phyloP scores from a whole-genome alignment of 768 basidiomycete species.

The Mycena sanguinolenta region DNA sequence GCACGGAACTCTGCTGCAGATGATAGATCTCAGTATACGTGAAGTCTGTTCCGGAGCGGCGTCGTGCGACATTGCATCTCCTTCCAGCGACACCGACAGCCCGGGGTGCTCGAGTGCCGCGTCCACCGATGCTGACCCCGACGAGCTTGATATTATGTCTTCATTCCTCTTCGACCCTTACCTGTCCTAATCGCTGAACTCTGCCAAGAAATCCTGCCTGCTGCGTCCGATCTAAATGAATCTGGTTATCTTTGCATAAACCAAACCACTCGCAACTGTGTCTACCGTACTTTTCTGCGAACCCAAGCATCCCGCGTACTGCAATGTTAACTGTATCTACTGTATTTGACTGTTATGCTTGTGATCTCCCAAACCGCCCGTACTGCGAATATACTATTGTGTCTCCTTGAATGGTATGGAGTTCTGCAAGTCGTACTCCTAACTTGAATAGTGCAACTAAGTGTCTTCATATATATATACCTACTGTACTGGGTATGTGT shows the following conservation, averaged over 20 bases:
- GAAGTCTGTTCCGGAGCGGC: not conserved
- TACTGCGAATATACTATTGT: no score
- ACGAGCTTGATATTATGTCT: not conserved
- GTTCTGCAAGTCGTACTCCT: not conserved
- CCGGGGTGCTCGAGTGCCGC: not conserved
- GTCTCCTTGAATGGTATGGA: no score
- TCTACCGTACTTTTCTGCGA: no score
- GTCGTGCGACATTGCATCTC: not conserved
- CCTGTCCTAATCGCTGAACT: not conserved
- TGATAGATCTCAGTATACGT: not conserved
- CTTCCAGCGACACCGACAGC: constrained; percentile 18
- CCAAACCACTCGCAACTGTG: no score
- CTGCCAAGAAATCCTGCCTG: not conserved
- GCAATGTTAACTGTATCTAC: no score
- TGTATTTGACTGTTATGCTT: not conserved
- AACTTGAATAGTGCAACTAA: not conserved
- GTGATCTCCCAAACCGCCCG: no score
- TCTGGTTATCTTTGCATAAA: no score
- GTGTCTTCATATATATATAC: not conserved
- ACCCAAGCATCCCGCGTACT: no score
- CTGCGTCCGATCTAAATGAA: not conserved
- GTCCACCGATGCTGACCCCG: constrained; percentile 4
- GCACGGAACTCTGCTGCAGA: constrained; percentile 2
- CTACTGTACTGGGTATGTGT: constrained; percentile 8
- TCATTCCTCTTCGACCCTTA: not conserved